These are phyloP conservation scores for Pouteria campechiana DNA, from an alignment of 179 eudicot genomes.

Conservation along the genomic window DNA sequence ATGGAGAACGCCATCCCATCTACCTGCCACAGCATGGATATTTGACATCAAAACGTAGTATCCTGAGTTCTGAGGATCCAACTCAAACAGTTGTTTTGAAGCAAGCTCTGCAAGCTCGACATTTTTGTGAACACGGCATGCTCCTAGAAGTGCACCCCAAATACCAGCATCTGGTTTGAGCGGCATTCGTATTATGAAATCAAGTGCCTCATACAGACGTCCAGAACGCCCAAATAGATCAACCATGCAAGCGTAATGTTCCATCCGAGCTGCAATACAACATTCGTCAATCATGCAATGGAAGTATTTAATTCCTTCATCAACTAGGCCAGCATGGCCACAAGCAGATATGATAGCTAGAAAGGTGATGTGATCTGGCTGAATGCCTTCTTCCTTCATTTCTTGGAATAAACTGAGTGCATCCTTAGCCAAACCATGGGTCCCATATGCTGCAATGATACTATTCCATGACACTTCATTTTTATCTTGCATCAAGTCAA, in stretches of 20 bases:
- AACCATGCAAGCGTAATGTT: conserved; percentile 60
- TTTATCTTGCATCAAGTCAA: conserved; percentile 29
- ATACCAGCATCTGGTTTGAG: conserved; percentile 40
- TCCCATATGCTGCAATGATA: conserved; percentile 42
- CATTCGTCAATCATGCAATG: conserved; percentile 29
- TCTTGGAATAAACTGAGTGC: conserved; percentile 23
- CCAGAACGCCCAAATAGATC: conserved; percentile 53
- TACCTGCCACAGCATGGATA: conserved; percentile 36
- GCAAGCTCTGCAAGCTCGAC: conserved; percentile 43
- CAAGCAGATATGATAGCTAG: conserved; percentile 53
- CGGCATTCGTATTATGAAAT: conserved; percentile 34
- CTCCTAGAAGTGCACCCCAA: conserved; percentile 70
- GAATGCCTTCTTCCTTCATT: conserved; percentile 34
- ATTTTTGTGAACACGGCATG: conserved; percentile 42
- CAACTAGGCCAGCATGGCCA: conserved; percentile 50
- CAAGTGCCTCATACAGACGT: conserved; percentile 33
- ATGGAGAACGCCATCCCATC: conserved; percentile 20
- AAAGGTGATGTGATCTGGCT: conserved; percentile 52
- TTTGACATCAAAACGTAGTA: conserved; percentile 57
- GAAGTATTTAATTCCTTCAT: conserved; percentile 38
- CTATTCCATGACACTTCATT: conserved; percentile 69
- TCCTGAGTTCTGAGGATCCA: conserved; percentile 47
- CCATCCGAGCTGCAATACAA: conserved; percentile 29
- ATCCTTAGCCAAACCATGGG: conserved; percentile 35
- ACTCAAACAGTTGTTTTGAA: conserved; percentile 27